A percentile compares a stretch with the other conserved stretches of the same genome.
Conservation (phyloP, 352 stramenopile genomes). For the Globisporangium middletonii region DNA sequence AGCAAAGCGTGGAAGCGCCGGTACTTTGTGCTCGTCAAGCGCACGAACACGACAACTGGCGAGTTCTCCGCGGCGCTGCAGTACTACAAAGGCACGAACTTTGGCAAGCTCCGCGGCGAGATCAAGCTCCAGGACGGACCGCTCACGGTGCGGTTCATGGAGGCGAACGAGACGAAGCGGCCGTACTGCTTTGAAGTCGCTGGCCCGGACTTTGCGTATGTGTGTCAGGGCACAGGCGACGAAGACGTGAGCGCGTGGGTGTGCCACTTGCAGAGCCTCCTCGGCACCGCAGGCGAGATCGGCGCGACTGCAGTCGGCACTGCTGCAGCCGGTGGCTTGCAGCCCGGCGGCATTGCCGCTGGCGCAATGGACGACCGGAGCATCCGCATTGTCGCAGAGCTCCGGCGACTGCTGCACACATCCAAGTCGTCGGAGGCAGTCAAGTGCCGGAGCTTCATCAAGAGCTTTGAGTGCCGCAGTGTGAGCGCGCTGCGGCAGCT, state of each 20-base stretch:
- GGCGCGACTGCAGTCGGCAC: slow-evolving; percentile 30
- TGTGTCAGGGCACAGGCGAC: slow-evolving; percentile 76
- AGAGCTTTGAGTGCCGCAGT: slow-evolving; percentile 45
- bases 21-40: slow-evolving; percentile 84
- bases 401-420: slow-evolving; percentile 70
- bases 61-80: slow-evolving; percentile 72
- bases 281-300: slow-evolving; percentile 34
- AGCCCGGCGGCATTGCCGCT: slow-evolving; percentile 21
- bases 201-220: slow-evolving; percentile 59
- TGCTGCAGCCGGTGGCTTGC: slow-evolving; percentile 24
- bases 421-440: slow-evolving; percentile 66
- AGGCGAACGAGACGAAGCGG: slow-evolving; percentile 72
- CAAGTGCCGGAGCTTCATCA: slow-evolving; percentile 65
- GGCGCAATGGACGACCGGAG: slow-evolving; percentile 54
- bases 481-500: slow-evolving; percentile 42
- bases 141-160: slow-evolving; percentile 67
- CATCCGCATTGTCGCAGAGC: slow-evolving; percentile 79
- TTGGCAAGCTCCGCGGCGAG: slow-evolving; percentile 71
- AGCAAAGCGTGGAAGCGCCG: slow-evolving; percentile 85
- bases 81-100: slow-evolving; percentile 86
- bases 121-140: slow-evolving; percentile 67
- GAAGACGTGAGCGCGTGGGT: slow-evolving; percentile 86
- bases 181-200: slow-evolving; percentile 83
- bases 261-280: slow-evolving; percentile 69
- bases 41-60: slow-evolving; percentile 55